These are phyloP conservation scores for Trichosporon ovoides DNA, from an alignment of 1,284 basidiomycete genomes.

Conservation along the genomic window DNA sequence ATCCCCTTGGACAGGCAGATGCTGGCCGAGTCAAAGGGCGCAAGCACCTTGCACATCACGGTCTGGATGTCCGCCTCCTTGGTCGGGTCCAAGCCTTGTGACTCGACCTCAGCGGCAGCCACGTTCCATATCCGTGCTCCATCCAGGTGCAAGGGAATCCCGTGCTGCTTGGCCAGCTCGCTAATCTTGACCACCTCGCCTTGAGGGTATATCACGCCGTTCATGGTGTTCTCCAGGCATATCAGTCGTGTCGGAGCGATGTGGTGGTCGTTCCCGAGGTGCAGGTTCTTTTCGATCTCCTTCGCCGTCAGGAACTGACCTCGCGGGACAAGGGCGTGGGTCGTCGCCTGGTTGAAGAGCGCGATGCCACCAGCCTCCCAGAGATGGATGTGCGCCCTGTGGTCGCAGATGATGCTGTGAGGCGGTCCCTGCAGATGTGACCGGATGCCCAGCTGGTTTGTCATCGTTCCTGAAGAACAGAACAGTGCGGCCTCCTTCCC, in stretches of 20 bases:
- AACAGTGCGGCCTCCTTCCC: slow-evolving; percentile 74
- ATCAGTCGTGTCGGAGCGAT: slow-evolving; percentile 74
- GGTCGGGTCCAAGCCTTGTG: slow-evolving; percentile 44
- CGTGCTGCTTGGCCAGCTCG: slow-evolving; percentile 63
- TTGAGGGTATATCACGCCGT: slow-evolving; percentile 87
- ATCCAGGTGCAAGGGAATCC: slow-evolving; percentile 80
- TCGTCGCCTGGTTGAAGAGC: slow-evolving; percentile 80
- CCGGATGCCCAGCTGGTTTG: slow-evolving; percentile 75
- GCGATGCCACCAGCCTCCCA: slow-evolving; percentile 70
- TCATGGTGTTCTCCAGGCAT: slow-evolving; percentile 84
- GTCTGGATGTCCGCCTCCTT: slow-evolving; percentile 48
- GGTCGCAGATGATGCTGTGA: slow-evolving; percentile 70
- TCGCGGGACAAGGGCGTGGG: slow-evolving; percentile 46
- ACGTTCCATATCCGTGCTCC: slow-evolving; percentile 86
- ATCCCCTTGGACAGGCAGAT: slow-evolving; percentile 95
- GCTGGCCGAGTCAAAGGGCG: slow-evolving; percentile 89
- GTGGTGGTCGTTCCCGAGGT: slow-evolving; percentile 69
- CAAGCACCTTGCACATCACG: slow-evolving; percentile 66
- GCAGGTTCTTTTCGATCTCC: slow-evolving; percentile 69
- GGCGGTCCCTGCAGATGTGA: slow-evolving; percentile 87
- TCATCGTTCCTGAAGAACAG: slow-evolving; percentile 85
- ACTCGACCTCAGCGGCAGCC: slow-evolving; percentile 69
- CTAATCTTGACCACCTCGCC: slow-evolving; percentile 79
- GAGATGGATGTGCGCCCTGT: slow-evolving; percentile 68
- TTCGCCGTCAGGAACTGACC: slow-evolving; percentile 64